Evolutionary conservation across 306 rosid species (phyloP).

Genomic region (Cercis canadensis): DNA sequence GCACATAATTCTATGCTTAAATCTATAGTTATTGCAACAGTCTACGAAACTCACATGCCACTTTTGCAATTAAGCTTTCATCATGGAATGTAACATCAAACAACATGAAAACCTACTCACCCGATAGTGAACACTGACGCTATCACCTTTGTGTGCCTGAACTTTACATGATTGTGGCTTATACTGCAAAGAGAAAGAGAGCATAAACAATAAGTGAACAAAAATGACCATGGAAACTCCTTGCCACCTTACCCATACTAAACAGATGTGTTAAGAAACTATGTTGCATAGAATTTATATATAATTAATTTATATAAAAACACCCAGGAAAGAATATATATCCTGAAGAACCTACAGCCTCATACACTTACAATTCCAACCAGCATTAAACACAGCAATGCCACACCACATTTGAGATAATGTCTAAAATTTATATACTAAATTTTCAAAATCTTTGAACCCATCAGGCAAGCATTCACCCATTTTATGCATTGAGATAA

Average conservation of each 20-base stretch:
- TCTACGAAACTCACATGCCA: neutral
- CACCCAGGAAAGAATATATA: too few relatives aligned
- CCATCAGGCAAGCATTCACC: neutral
- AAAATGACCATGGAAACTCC: neutral
- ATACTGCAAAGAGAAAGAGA: slow-evolving; percentile 51
- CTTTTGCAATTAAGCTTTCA: neutral
- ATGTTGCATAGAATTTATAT: too few relatives aligned
- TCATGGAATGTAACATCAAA: slow-evolving; percentile 21
- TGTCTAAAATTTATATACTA: too few relatives aligned
- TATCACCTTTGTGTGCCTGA: slow-evolving; percentile 94
- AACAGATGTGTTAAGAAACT: too few relatives aligned
- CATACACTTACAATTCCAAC: neutral
- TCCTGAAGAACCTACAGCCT: neutral
- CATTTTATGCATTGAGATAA: too few relatives aligned
- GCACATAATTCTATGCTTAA: neutral
- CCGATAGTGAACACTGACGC: slow-evolving; percentile 89
- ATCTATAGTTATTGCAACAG: neutral
- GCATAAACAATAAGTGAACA: slow-evolving; percentile 19
- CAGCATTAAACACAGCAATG: neutral
- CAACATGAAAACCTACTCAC: slow-evolving; percentile 51
- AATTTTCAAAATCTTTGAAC: slow-evolving; percentile 11
- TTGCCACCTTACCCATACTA: too few relatives aligned
- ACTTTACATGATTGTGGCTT: slow-evolving; percentile 82
- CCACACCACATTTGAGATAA: neutral
- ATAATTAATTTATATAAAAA: too few relatives aligned